phyloP scores from a whole-genome alignment of 306 rosid genomes.

The Alnus glutinosa region DNA sequence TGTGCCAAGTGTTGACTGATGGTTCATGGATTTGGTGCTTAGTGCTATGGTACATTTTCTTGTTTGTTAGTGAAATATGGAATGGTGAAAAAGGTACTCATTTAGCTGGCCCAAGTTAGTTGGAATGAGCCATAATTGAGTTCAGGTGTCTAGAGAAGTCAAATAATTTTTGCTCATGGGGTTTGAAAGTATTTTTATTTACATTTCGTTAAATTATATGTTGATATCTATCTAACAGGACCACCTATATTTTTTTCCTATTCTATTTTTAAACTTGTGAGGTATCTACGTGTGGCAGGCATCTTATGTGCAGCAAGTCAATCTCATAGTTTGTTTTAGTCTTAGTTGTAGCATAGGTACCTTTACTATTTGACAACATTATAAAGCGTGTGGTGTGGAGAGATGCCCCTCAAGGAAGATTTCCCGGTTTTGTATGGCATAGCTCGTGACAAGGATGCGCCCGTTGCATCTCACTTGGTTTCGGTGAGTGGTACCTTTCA shows the following conservation, averaged over 20 bases:
- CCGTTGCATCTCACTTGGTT: no score
- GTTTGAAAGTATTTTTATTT: neutral
- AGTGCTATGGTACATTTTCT: neutral
- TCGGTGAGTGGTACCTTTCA: no score
- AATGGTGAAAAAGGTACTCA: neutral
- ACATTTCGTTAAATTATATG: neutral
- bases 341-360: neutral
- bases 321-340: neutral
- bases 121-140: neutral
- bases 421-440: no score
- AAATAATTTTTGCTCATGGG: neutral
- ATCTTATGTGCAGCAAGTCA: neutral
- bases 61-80: neutral
- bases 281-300: neutral
- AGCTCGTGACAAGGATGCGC: no score
- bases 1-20: neutral
- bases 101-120: neutral
- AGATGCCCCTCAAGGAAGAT: no score
- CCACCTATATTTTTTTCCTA: neutral
- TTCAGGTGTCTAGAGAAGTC: neutral
- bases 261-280: neutral
- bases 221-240: neutral
- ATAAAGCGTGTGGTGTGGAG: neutral
- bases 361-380: neutral
- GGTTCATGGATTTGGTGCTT: neutral